Evolutionary conservation across 306 rosid genomes (phyloP).

Genomic region (Inga laurina): DNA sequence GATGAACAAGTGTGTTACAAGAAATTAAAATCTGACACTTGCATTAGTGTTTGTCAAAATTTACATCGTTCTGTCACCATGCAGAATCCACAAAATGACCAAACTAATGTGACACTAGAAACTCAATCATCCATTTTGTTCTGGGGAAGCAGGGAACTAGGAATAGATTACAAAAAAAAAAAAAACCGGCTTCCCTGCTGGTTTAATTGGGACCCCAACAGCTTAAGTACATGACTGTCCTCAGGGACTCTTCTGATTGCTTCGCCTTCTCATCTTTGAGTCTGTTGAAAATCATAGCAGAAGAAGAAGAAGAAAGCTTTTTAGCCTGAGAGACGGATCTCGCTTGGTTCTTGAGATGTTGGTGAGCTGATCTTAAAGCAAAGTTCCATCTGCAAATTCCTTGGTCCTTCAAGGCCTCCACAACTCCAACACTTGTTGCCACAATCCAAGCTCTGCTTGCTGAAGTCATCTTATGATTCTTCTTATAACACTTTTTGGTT

Average conservation of each 20-base stretch:
- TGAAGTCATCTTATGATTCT: constrained; percentile 26
- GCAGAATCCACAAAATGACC: no score
- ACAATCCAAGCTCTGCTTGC: constrained; percentile 32
- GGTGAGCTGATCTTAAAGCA: constrained; percentile 38
- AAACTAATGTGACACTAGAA: neutral
- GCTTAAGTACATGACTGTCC: constrained; percentile 64
- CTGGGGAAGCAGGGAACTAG: neutral
- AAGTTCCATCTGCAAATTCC: constrained; percentile 55
- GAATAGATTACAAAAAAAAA: neutral
- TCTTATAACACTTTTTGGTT: neutral
- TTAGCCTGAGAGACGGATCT: constrained; percentile 35
- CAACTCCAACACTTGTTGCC: constrained; percentile 39
- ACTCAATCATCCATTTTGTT: neutral
- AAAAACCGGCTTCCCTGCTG: neutral
- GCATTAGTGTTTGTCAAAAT: constrained; percentile 17
- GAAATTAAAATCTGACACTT: neutral
- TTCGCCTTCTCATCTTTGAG: constrained; percentile 42
- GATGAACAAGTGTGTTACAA: neutral
- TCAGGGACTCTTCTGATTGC: constrained; percentile 60
- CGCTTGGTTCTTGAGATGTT: constrained; percentile 38
- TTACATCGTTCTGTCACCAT: constrained; percentile 7
- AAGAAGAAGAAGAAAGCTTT: constrained; percentile 45
- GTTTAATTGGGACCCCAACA: constrained; percentile 50
- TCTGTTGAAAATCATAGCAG: constrained; percentile 28
- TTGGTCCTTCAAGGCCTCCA: constrained; percentile 47